A percentile compares a stretch with the other conserved stretches of the same genome.
These are phyloP conservation scores for Xylaria bambusicola DNA, from an alignment of 495 filamentous ascomycete genomes.

Conservation along the genomic window DNA sequence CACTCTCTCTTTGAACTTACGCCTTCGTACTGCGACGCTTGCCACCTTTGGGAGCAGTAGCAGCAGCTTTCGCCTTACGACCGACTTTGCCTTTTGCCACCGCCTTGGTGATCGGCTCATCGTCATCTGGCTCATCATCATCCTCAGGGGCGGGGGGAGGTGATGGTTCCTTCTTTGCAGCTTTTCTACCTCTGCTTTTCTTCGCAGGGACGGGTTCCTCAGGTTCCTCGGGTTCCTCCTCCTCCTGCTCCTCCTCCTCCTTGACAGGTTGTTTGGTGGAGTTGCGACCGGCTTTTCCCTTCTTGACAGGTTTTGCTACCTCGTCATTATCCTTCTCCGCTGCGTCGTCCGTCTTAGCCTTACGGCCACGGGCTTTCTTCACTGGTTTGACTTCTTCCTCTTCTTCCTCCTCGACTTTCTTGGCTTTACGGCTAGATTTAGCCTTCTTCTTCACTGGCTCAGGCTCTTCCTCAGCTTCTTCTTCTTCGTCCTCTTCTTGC, in stretches of 20 bases:
- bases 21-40: slow-evolving; percentile 23
- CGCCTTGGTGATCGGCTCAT: slow-evolving; percentile 30
- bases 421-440: slow-evolving; percentile 18
- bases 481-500: slow-evolving; percentile 20
- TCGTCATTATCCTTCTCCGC: slow-evolving; percentile 12
- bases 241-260: slow-evolving; percentile 34
- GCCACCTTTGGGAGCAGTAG: not conserved
- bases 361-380: slow-evolving; percentile 44
- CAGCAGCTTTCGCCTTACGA: slow-evolving; percentile 13
- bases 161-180: slow-evolving; percentile 21
- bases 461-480: slow-evolving; percentile 33
- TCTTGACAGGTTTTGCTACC: slow-evolving; percentile 14
- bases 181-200: slow-evolving; percentile 38
- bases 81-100: slow-evolving; percentile 19
- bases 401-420: slow-evolving; percentile 24
- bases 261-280: slow-evolving; percentile 23
- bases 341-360: slow-evolving; percentile 35
- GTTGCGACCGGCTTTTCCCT: slow-evolving; percentile 21
- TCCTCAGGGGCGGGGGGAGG: slow-evolving; percentile 29
- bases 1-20: slow-evolving; percentile 7
- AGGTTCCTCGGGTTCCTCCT: no score
- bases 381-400: slow-evolving; percentile 40
- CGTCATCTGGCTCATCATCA: slow-evolving; percentile 31
- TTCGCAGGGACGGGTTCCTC: slow-evolving; percentile 45
- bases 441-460: slow-evolving; percentile 18